Conservation (phyloP, 208 protist species). For the Wallacemonas sp. region DNA sequence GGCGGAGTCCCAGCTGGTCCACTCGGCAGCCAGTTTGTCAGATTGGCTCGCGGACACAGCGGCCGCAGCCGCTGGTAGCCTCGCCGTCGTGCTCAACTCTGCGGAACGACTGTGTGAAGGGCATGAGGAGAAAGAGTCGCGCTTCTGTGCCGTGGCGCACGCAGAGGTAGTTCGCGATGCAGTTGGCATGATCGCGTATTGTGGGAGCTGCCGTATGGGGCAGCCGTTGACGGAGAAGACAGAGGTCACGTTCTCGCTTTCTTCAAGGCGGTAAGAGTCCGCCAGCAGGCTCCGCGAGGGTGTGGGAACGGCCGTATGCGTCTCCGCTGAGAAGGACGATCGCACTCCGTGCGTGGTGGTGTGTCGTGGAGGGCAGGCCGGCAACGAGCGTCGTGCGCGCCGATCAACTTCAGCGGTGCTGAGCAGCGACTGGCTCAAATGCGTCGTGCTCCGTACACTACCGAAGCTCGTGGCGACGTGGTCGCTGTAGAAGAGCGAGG, state of each 20-base stretch:
- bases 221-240: constrained; percentile 27
- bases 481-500: constrained; percentile 12
- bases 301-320: not conserved
- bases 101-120: too few species aligned
- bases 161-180: too few species aligned
- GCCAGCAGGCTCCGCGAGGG: not conserved
- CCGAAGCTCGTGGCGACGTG: not conserved
- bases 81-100: too few species aligned
- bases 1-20: constrained; percentile 13
- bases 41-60: too few species aligned
- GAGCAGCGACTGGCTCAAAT: constrained; percentile 2
- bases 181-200: constrained; percentile 8
- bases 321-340: too few species aligned
- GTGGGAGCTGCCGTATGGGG: constrained; percentile 15
- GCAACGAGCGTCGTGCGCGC: not conserved
- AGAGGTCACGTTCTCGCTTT: constrained; percentile 9
- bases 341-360: not conserved
- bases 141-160: too few species aligned
- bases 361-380: constrained; percentile 1
- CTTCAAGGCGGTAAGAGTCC: too few species aligned
- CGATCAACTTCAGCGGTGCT: not conserved
- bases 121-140: too few species aligned
- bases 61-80: too few species aligned
- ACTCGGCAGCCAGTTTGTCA: not conserved
- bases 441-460: not conserved